phyloP scores from a whole-genome alignment of 2,329 filamentous ascomycete genomes.

The Aspergillus caelatus region DNA sequence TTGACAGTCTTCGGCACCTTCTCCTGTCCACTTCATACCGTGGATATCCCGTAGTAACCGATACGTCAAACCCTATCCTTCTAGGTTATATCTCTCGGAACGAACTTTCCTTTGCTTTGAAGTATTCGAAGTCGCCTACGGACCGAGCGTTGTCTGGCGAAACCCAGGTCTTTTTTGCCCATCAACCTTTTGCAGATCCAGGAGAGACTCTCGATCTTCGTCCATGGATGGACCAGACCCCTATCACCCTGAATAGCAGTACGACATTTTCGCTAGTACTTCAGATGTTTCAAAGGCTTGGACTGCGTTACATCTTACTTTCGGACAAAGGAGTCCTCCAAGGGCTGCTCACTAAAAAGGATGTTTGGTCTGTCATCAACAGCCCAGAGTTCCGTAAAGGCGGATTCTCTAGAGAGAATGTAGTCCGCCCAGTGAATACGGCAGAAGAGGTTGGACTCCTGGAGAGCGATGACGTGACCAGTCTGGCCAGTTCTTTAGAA shows the following conservation, averaged over 20 bases:
- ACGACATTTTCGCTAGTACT: conserved; percentile 82
- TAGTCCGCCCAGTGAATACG: conserved; percentile 28
- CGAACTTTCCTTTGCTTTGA: conserved; percentile 81
- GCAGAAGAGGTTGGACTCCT: conserved; percentile 44
- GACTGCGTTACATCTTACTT: conserved; percentile 87
- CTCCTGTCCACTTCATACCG: conserved; percentile 77
- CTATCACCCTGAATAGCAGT: conserved; percentile 80
- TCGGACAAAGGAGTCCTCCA: conserved; percentile 78
- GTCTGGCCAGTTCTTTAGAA: conserved; percentile 35
- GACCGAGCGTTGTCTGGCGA: conserved; percentile 61
- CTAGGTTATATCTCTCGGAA: conserved; percentile 93
- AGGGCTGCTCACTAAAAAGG: conserved; percentile 93
- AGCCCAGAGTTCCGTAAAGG: conserved; percentile 62
- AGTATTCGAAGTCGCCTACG: conserved; percentile 56
- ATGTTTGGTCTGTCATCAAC: conserved; percentile 91
- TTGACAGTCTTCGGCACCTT: conserved; percentile 71
- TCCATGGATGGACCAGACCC: conserved; percentile 99
- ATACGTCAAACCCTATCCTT: conserved; percentile 74
- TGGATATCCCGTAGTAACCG: conserved; percentile 87
- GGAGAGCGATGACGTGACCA: conserved; percentile 35
- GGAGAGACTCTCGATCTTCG: conserved; percentile 79
- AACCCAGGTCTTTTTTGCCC: conserved; percentile 81
- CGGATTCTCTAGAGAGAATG: conserved; percentile 32
- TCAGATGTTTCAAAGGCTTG: conserved; percentile 92
- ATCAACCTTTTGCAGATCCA: conserved; percentile 80